Conservation (phyloP, 164 flowering plant genomes). For the Euptelea pleiosperma region DNA sequence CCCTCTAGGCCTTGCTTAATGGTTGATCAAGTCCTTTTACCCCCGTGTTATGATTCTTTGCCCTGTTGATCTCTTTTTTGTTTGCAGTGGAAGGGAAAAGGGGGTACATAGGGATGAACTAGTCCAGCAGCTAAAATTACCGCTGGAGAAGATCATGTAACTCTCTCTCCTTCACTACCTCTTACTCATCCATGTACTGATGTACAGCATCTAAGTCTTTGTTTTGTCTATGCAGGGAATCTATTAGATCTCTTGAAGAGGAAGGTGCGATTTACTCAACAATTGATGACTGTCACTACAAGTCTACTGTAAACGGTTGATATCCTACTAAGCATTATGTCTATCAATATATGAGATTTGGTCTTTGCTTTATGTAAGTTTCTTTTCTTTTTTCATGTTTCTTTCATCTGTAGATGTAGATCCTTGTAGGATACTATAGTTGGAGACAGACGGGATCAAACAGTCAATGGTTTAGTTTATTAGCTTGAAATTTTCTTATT, state of each 20-base stretch:
- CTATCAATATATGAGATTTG: not conserved
- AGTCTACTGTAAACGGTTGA: slow-evolving; percentile 62
- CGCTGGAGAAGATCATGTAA: slow-evolving; percentile 61
- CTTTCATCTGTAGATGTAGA: not conserved
- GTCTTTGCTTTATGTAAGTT: slow-evolving; percentile 5
- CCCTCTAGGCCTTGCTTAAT: not conserved
- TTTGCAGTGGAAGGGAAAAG: slow-evolving; percentile 45
- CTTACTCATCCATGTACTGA: not conserved
- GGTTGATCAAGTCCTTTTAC: not conserved
- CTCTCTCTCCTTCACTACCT: slow-evolving; percentile 23
- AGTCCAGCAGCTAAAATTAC: slow-evolving; percentile 51
- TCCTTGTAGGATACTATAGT: not conserved
- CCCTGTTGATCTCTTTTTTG: not conserved
- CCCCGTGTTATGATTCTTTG: too few species aligned
- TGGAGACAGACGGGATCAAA: slow-evolving; percentile 8
- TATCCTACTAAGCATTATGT: not conserved
- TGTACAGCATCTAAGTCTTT: not conserved
- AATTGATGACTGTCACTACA: slow-evolving; percentile 63
- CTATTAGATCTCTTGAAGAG: slow-evolving; percentile 41
- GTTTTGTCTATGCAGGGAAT: slow-evolving; percentile 43
- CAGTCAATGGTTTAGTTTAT: slow-evolving; percentile 3
- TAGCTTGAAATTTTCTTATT: not conserved
- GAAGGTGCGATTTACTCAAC: slow-evolving; percentile 72
- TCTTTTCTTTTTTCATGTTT: not conserved
- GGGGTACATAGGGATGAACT: slow-evolving; percentile 57